Evolutionary conservation across 345 rosid genomes (phyloP).

Genomic region (Draba incana): DNA sequence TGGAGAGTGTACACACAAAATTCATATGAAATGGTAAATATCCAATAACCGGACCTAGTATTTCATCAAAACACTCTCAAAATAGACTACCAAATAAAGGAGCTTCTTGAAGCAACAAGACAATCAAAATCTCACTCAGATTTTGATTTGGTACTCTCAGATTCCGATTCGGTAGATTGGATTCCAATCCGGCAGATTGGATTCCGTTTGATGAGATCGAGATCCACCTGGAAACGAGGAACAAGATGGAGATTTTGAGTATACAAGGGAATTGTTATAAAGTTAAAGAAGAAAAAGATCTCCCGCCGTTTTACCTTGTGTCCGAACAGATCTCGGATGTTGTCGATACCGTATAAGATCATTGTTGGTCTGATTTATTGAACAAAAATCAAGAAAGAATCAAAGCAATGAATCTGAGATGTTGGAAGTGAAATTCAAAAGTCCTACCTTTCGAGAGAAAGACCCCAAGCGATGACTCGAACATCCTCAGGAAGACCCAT

Average conservation of each 20-base stretch:
- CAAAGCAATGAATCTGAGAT: neutral
- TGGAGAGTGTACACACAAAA: neutral
- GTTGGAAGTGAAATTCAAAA: neutral
- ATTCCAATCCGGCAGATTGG: conserved; percentile 75
- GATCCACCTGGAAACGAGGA: conserved; percentile 70
- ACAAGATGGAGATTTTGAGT: neutral
- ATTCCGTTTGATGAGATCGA: conserved; percentile 73
- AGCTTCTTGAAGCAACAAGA: neutral
- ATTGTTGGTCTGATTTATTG: conserved; percentile 76
- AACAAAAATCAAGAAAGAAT: conserved; percentile 7
- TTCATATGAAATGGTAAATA: neutral
- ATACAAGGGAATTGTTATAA: too few relatives aligned
- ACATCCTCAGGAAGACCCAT: conserved; percentile 98
- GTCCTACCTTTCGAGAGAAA: conserved; percentile 92
- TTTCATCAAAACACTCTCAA: neutral
- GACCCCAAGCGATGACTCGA: conserved; percentile 95
- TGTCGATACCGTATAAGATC: conserved; percentile 77
- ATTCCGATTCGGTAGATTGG: conserved; percentile 73
- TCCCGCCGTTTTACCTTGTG: conserved; percentile 64
- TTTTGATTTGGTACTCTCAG: too few relatives aligned
- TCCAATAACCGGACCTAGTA: neutral
- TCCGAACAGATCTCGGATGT: conserved; percentile 93
- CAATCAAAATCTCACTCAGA: conserved; percentile 33
- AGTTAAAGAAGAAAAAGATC: conserved; percentile 1
- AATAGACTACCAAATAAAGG: neutral